These are phyloP conservation scores for Xylaria sp. DNA, from an alignment of 2,329 filamentous ascomycete genomes.

Conservation along the genomic window DNA sequence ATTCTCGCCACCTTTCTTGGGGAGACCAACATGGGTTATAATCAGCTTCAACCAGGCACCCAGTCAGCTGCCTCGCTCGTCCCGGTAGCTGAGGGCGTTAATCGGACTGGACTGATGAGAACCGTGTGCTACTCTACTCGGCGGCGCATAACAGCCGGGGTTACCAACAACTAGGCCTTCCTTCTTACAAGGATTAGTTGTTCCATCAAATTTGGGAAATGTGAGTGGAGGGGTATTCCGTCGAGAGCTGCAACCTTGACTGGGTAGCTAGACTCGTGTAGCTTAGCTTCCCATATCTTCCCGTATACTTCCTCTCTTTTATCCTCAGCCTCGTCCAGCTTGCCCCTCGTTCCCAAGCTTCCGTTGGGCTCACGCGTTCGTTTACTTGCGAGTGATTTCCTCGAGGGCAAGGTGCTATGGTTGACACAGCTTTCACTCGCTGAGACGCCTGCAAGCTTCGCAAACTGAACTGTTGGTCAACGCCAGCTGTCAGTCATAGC, in stretches of 20 bases:
- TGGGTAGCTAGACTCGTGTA: constrained; percentile 17
- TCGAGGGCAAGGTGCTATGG: constrained; percentile 4
- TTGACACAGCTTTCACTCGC: constrained; percentile 13
- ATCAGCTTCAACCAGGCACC: not conserved
- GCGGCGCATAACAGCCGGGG: constrained; percentile 30
- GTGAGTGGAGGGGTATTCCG: constrained; percentile 32
- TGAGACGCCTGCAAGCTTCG: constrained; percentile 1
- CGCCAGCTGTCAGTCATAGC: not conserved
- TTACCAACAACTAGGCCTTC: constrained; percentile 29
- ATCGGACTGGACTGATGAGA: constrained; percentile 28
- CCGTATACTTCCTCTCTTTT: constrained; percentile 9
- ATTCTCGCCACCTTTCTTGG: not conserved
- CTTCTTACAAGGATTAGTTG: constrained; percentile 34
- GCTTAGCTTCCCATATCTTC: constrained; percentile 16
- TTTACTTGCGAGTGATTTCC: constrained; percentile 10
- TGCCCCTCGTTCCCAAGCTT: constrained; percentile 11
- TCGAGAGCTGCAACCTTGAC: constrained; percentile 23
- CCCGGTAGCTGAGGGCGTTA: constrained; percentile 20
- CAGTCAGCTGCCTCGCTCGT: constrained; percentile 1
- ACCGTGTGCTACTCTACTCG: constrained; percentile 28
- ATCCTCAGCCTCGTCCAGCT: constrained; percentile 26
- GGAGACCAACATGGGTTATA: not conserved
- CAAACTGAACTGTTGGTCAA: not conserved
- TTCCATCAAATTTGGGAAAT: constrained; percentile 32
- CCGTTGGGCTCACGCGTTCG: constrained; percentile 10